Percentiles rank a stretch among this genome's conserved stretches.
phyloP scores from a whole-genome alignment of 352 stramenopile genomes.

The Aphanomyces euteiches region DNA sequence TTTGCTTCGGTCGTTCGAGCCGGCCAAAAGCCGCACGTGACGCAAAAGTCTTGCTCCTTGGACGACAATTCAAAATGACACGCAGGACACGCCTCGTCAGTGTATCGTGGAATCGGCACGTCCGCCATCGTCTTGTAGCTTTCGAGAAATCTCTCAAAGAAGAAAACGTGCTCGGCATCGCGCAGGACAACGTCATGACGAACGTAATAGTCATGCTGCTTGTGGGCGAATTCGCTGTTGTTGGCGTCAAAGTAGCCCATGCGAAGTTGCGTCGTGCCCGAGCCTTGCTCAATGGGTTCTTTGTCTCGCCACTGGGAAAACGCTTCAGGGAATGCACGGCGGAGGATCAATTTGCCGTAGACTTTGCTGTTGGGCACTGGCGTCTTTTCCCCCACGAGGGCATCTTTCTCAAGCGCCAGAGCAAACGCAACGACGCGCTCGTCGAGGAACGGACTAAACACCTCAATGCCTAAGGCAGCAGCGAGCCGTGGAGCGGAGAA shows the following conservation, averaged over 20 bases:
- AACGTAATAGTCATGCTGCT: conserved; percentile 37
- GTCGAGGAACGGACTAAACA: conserved; percentile 78
- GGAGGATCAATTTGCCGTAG: conserved; percentile 78
- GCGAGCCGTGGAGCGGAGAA: conserved; percentile 78
- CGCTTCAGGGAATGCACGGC: conserved; percentile 79
- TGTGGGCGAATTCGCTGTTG: conserved; percentile 41
- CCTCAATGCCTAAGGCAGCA: conserved; percentile 51
- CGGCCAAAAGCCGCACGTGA: conserved; percentile 60
- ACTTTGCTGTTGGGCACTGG: conserved; percentile 48
- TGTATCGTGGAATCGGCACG: conserved; percentile 34
- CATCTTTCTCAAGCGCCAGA: conserved; percentile 46
- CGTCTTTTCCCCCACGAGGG: conserved; percentile 63
- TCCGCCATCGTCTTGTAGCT: conserved; percentile 50
- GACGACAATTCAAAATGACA: conserved; percentile 51
- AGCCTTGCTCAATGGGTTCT: conserved; percentile 83
- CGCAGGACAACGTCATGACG: conserved; percentile 54
- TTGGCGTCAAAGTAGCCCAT: conserved; percentile 58
- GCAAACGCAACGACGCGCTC: conserved; percentile 63
- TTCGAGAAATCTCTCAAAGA: conserved; percentile 58
- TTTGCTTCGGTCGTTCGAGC: conserved; percentile 54
- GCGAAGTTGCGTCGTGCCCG: conserved; percentile 63
- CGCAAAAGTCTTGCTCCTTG: conserved; percentile 48
- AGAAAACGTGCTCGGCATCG: conserved; percentile 66
- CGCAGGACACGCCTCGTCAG: conserved; percentile 39
- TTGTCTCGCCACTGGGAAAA: conserved; percentile 84